Base-by-base conservation (phyloP, 371 early-diverging fungal genomes). In the Lichtheimia ornata region DNA sequence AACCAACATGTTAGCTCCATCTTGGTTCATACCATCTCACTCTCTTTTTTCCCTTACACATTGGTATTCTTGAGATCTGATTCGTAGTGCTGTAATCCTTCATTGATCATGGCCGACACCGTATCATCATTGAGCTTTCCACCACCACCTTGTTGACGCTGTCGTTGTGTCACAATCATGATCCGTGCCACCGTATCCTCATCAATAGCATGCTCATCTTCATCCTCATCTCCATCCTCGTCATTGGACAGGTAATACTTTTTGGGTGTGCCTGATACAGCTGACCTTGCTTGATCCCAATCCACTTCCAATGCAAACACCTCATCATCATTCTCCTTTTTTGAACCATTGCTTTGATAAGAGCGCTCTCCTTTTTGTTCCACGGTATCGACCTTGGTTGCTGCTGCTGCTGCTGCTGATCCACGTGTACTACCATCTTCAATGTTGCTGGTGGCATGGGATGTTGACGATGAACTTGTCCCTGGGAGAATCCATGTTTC, bases 71-170 rank as follows among this genome's bases (percentile, higher is more conserved):
- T 83, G 49, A 94, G 77, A 50, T 91, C 91, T 43, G 80, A 70
- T 66, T 97, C 95, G 64, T 96, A 97, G 61, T 91, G 85, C 68
- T 91, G 90, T 25, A 97, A 80, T 5, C 96, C 97, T 71, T 97
- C 96, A 71, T 91, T 97, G 76, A 97, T 97, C 76, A 94, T 93
- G 28, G 94, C 93, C 27, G 87, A 84, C 6, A 35, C 35, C 56
- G 94, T 83, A 27, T 97, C 97, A 53, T 90, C 92, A 62, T 91
- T 89, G 77, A 88, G 84, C 30, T 88, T 81, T 69, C 87, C 84
- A 64, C 95, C 88, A 47, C 79, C 76, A 59, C 90, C 89, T 6
- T 85, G 72, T 53, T 86, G 83, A 53, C 91, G 91, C 53, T 79
- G 77, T 56, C 89, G 88, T 72, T 92, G 94, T 24, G 96, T 94